Evolutionary conservation across 169 alveolate genomes (phyloP), one percentile per base, ranked within the genome.

Genomic region (Eimeria zaria): DNA sequence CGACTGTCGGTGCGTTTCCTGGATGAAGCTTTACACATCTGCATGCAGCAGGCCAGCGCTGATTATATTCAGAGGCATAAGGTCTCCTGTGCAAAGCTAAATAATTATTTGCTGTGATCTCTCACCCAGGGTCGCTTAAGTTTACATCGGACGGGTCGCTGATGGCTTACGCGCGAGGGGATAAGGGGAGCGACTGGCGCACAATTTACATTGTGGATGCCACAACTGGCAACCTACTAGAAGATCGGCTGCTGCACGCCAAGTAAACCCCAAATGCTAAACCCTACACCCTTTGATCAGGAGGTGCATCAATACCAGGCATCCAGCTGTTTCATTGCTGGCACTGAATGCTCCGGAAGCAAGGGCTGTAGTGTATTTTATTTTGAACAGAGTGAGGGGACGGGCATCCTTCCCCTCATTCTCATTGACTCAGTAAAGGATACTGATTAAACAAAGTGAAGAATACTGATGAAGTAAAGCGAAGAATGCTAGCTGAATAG

Each of bases 151-250:
- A 60, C 85, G 96, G 92, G 8, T 24, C 74, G 18, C 44, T 78
- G 76, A 76, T 91, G 96, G 96, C 96, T 36, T 91, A 60, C 85
- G 53, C 92, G 64, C 89, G 84, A 11, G 76, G 96, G 53, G 90
- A 78, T 41, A 58, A 64, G 62, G 96, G 96, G 5, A 78, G 92
- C 46, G 96, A 91, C 85, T 76, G 92, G 92, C 78, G 69, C 51
- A 62, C 89, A 3, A 76, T 91, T 44, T 60, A 71, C 60, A 22
- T 91, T 41, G 16, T 58, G 71, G 81, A 76, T 30, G 41, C 39
- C 44, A 24, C 22, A 48, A 58, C 55, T 11, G 91, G 96, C 22
- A 1, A 51, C 39, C 69, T 16, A 33, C 69, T 89, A 36, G 88
- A 44, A 71, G 95, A 89, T 41, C 55, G 41, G 2, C 78, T 89